Evolutionary conservation across 2,329 filamentous ascomycete genomes (phyloP).

Genomic region (Fusarium torreyae): DNA sequence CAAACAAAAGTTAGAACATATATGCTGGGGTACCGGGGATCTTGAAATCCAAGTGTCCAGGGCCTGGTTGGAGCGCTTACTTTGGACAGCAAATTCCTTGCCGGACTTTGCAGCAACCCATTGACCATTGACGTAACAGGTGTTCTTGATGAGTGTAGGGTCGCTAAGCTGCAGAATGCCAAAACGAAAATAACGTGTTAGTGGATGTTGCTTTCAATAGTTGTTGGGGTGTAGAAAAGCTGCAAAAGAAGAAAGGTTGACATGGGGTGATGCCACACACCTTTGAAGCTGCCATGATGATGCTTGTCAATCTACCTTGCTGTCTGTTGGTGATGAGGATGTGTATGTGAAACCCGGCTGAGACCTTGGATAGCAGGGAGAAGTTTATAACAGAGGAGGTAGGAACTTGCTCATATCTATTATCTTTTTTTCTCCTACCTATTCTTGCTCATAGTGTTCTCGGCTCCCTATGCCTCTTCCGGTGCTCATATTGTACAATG

Average conservation of each 20-base stretch:
- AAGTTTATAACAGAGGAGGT: constrained; percentile 22
- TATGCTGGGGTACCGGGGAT: not conserved
- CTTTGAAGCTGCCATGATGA: constrained; percentile 43
- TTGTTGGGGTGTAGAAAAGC: constrained; percentile 15
- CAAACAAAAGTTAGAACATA: constrained; percentile 27
- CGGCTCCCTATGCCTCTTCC: constrained; percentile 31
- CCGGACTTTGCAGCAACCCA: constrained; percentile 81
- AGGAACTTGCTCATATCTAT: constrained; percentile 14
- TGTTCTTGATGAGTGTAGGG: constrained; percentile 76
- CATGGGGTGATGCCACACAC: constrained; percentile 36
- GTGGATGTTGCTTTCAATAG: constrained; percentile 24
- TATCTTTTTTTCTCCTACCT: constrained; percentile 17
- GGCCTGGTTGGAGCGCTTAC: constrained; percentile 55
- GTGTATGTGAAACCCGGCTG: constrained; percentile 19
- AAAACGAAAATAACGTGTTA: constrained; percentile 21
- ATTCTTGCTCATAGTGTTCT: constrained; percentile 27
- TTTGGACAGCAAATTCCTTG: constrained; percentile 80
- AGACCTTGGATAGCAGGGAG: constrained; percentile 17
- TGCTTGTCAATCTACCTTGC: constrained; percentile 23
- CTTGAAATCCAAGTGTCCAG: not conserved
- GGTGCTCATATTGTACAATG: constrained; percentile 29
- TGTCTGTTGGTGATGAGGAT: constrained; percentile 4
- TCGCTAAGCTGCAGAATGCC: constrained; percentile 67
- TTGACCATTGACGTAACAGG: constrained; percentile 82
- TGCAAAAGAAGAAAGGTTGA: constrained; percentile 8